Evolutionary conservation across 2,329 filamentous ascomycete genomes (phyloP), one percentile per base, ranked within the genome.

Genomic region (Fusarium sp.): DNA sequence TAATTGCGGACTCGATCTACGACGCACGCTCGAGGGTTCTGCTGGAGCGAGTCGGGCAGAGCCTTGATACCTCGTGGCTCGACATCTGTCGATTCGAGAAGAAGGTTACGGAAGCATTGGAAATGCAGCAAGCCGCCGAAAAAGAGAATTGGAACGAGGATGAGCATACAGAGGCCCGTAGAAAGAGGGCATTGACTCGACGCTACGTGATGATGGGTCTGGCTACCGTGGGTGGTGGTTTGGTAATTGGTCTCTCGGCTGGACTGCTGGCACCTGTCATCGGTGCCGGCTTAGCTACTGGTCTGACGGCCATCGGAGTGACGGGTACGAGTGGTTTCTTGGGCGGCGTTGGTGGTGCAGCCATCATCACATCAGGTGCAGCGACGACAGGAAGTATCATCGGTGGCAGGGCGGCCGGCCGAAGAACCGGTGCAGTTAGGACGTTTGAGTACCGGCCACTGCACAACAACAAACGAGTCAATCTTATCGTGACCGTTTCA

Each of bases 131-230:
- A 82, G 92, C 94, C 56, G 94, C 95, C 7, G 93, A 95, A 73
- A 97, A 96, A 79, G 97, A 99, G 84, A 98, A 96, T 73, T 99
- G 97, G 97, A 97, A 98, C 76, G 97, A 99, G 82, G 93, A 97
- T 13, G 94, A 97, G 74, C 95, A 98, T 81, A 95, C 98, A 88
- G 95, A 98, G 82, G 90, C 88, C 68, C 91, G 97, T 56, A 90
- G 94, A 61, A 98, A 98, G 82, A 85, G 91, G 79, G 94, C 94
- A 2, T 86, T 95, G 69, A 98, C 94, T 81, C 91, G 91, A 76
- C 92, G 95, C 78, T 95, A 97, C 80, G 92, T 98, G 81, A 93
- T 98, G 85, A 98, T 99, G 95, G 97, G 97, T 11, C 86, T 99
- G 65, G 97, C 97, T 29, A 99, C 97, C 0, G 97, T 98, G 10